phyloP scores from a whole-genome alignment of 2,329 filamentous ascomycete species.

The Akanthomyces dipterigenus region DNA sequence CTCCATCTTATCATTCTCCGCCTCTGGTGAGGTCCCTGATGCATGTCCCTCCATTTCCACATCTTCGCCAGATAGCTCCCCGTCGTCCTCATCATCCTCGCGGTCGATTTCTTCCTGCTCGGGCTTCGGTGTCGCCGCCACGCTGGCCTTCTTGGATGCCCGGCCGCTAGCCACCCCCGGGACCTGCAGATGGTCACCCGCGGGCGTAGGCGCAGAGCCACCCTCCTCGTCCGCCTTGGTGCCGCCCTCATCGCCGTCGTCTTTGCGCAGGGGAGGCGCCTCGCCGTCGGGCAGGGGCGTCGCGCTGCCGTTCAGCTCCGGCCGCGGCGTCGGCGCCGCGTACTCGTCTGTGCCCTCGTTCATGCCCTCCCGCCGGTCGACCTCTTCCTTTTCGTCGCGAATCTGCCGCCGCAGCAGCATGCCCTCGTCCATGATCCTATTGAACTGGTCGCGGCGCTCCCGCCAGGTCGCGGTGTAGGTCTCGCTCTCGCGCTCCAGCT shows the following conservation, averaged over 20 bases:
- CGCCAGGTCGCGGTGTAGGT: conserved; percentile 78
- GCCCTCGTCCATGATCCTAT: conserved; percentile 84
- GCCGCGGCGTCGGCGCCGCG: conserved; percentile 43
- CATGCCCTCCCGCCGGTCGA: conserved; percentile 80
- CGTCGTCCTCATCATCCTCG: conserved; percentile 42
- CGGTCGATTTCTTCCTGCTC: conserved; percentile 6
- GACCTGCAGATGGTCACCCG: conserved; percentile 12
- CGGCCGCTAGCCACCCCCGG: conserved; percentile 18
- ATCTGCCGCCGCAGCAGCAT: conserved; percentile 78
- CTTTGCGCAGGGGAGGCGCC: conserved; percentile 18
- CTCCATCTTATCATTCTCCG: conserved; percentile 55
- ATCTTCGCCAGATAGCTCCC: conserved; percentile 36
- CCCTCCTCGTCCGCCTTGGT: conserved; percentile 23
- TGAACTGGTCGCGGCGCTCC: conserved; percentile 80
- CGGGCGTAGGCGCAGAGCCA: conserved; percentile 26
- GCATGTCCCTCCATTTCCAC: neutral
- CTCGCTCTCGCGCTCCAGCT: conserved; percentile 76
- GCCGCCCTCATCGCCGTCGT: conserved; percentile 20
- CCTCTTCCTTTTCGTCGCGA: conserved; percentile 91
- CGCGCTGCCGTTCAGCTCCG: conserved; percentile 44
- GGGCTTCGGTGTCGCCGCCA: conserved; percentile 21
- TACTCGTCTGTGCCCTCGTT: conserved; percentile 59
- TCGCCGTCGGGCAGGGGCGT: conserved; percentile 41
- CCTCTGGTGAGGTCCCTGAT: conserved; percentile 26
- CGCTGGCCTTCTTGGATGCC: conserved; percentile 20